Conservation (phyloP, 2,329 filamentous ascomycete genomes). For the Colletotrichum lupini region DNA sequence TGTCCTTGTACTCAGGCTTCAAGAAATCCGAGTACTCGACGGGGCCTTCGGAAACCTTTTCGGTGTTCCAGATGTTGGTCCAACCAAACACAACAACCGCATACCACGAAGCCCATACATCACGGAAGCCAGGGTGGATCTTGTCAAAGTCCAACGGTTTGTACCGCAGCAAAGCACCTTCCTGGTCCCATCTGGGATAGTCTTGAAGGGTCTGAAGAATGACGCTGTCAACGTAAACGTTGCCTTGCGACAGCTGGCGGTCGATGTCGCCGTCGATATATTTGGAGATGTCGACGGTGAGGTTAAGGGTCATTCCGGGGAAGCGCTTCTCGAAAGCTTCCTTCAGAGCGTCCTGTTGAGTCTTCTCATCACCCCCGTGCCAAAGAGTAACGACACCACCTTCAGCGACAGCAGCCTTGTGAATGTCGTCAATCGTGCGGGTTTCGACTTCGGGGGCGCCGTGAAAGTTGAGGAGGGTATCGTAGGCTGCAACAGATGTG, state of each 20-base stretch:
- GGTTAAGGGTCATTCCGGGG: constrained; percentile 62
- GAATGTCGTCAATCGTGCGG: constrained; percentile 59
- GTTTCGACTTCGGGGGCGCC: constrained; percentile 49
- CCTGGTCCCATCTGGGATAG: constrained; percentile 60
- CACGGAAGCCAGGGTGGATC: constrained; percentile 52
- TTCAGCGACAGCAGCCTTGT: constrained; percentile 60
- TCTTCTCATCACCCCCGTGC: constrained; percentile 60
- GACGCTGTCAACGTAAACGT: constrained; percentile 56
- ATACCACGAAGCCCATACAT: constrained; percentile 52
- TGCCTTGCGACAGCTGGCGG: constrained; percentile 51
- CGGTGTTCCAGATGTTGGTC: constrained; percentile 49
- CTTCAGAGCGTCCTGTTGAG: constrained; percentile 53
- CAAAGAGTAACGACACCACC: constrained; percentile 56
- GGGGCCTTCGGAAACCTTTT: constrained; percentile 46
- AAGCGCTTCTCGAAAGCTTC: constrained; percentile 57
- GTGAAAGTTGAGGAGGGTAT: constrained; percentile 26
- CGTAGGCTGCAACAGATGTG: constrained; percentile 2
- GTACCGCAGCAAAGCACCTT: constrained; percentile 60
- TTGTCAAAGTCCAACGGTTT: constrained; percentile 58
- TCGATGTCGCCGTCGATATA: constrained; percentile 63
- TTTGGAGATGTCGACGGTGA: constrained; percentile 66
- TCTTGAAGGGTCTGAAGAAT: constrained; percentile 63
- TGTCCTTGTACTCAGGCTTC: constrained; percentile 62
- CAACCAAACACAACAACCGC: constrained; percentile 53
- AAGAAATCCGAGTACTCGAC: constrained; percentile 56